Evolutionary conservation across 805 yeast genomes (phyloP).

Genomic region (Pichia paraexigua): DNA sequence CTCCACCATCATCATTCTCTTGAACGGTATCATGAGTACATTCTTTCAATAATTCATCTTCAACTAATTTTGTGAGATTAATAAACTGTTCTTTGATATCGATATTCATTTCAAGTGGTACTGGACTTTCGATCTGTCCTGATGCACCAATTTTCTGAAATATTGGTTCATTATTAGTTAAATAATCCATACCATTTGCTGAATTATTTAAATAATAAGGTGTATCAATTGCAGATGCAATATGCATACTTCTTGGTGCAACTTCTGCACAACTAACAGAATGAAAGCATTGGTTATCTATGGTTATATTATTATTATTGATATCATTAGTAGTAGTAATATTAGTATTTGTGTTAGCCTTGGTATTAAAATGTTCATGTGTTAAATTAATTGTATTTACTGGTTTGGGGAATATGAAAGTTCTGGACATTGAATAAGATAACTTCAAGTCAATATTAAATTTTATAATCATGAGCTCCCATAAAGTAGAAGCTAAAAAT

Average conservation of each 20-base stretch:
- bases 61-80: constrained; percentile 4
- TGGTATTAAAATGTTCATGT: neutral
- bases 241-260: constrained; percentile 18
- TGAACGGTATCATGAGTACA: neutral
- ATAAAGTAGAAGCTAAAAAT: constrained; percentile 15
- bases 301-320: neutral
- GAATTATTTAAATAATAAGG: neutral
- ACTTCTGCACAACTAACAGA: constrained; percentile 17
- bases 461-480: constrained; percentile 20
- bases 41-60: constrained; percentile 8
- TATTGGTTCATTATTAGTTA: neutral
- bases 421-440: constrained; percentile 6
- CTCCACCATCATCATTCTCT: constrained; percentile 9
- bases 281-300: neutral
- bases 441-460: constrained; percentile 10
- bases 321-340: neutral
- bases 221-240: constrained; percentile 6
- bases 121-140: neutral
- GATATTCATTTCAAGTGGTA: neutral
- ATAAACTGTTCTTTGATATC: constrained; percentile 3
- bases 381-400: neutral
- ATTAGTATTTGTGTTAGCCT: no score
- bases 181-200: neutral
- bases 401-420: constrained; percentile 11
- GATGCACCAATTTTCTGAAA: neutral